These are phyloP conservation scores for Lachnellula suecica DNA, from an alignment of 2,329 filamentous ascomycete species.

Conservation along the genomic window DNA sequence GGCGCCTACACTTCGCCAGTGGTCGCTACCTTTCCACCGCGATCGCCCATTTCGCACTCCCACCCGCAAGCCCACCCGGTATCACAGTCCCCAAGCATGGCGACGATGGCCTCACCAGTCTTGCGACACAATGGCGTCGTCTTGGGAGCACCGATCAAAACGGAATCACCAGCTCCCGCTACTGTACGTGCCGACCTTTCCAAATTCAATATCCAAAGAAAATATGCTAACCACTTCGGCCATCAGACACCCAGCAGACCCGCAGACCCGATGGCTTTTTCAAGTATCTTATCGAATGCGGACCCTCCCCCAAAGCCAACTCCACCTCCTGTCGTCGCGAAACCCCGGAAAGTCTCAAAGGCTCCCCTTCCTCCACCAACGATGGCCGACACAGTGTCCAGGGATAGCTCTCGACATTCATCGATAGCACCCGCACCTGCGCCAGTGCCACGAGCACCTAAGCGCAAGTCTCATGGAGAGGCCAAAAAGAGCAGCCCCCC, in stretches of 20 bases:
- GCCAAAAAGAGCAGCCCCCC: slow-evolving; percentile 57
- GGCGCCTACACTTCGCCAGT: slow-evolving; percentile 49
- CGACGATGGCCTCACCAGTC: slow-evolving; percentile 47
- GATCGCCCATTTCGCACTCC: slow-evolving; percentile 50
- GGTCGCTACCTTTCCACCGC: slow-evolving; percentile 43
- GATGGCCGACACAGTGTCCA: slow-evolving; percentile 25
- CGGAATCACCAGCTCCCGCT: slow-evolving; percentile 23
- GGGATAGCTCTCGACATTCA: slow-evolving; percentile 41
- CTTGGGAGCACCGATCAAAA: slow-evolving; percentile 26
- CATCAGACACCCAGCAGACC: slow-evolving; percentile 68
- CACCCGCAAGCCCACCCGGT: slow-evolving; percentile 36
- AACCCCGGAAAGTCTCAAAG: slow-evolving; percentile 28
- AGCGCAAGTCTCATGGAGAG: slow-evolving; percentile 42
- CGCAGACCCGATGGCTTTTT: slow-evolving; percentile 91
- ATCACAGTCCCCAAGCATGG: slow-evolving; percentile 30
- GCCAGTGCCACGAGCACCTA: slow-evolving; percentile 42
- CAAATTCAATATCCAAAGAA: background rate
- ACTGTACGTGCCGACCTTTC: slow-evolving; percentile 22
- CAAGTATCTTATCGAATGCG: slow-evolving; percentile 84
- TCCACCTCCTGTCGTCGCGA: slow-evolving; percentile 33
- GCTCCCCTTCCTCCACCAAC: slow-evolving; percentile 20
- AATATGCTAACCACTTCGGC: slow-evolving; percentile 14
- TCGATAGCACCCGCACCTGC: slow-evolving; percentile 46
- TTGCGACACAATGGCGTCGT: slow-evolving; percentile 43
- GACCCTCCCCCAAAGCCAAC: slow-evolving; percentile 61